Evolutionary conservation across 352 stramenopile genomes (phyloP), one percentile per base, ranked within the genome.

Genomic region (Globisporangium okanoganense): DNA sequence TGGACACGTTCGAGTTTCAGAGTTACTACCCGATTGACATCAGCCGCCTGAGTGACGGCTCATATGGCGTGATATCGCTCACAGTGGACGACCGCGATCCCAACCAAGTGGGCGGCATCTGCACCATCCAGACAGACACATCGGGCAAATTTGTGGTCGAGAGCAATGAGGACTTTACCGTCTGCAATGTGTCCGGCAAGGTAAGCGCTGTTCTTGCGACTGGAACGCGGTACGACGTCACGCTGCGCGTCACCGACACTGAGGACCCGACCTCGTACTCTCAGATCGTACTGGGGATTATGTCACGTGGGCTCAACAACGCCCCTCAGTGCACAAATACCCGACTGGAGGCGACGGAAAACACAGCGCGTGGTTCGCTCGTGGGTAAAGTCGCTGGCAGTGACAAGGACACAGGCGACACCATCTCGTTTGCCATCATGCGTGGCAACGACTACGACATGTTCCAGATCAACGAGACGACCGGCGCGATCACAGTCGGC

Each of bases 261-360:
- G 51, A 72, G 7, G 64, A 79, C 20, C 3, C 49, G 29, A 66
- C 45, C 4, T 66, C 71, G 18, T 88, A 68, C 56, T 83, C 35
- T 24, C 70, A 84, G 18, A 56, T 86, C 31, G 76, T 64, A 1
- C 29, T 88, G 16, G 53, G 61, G 7, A 66, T 87, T 25, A 29
- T 75, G n/a, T 79, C 78, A 13, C 72, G 72, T 43, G 71, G 79
- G 7, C 44, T 77, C 31, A 87, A 87, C 45, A 73, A 80, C 57
- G 73, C 78, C 9, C 78, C 78, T 0, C 61, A 68, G 38, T 85
- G 78, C 35, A 62, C 40, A 1, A 56, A 43, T 13, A 50, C 60
- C 4, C 50, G 59, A 8, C 53, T 75, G 3, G 62, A 79, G 58
- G 16, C 85, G n/a, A 67, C 69, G 25, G 78, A 87, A 40, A 88